Base-by-base conservation (phyloP, 805 yeast genomes). In the Wickerhamiella dianesei region DNA sequence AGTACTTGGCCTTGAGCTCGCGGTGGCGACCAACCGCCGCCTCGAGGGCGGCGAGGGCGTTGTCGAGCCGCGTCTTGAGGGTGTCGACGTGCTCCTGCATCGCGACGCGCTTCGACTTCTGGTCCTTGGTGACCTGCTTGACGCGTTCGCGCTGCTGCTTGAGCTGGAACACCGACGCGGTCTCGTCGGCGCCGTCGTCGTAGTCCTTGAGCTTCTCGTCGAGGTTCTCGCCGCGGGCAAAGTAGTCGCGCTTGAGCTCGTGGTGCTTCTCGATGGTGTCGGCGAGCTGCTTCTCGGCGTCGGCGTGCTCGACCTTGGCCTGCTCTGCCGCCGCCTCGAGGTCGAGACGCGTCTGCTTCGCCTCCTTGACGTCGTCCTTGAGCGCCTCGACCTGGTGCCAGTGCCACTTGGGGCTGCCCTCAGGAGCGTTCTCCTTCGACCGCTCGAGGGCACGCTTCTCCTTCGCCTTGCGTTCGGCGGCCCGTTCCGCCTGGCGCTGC, bases 71-170 rank as follows among this genome's bases (percentile, higher is more conserved):
- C 40, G 47, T 43, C 47, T 49, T 53, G 46, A 43, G 47, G n/a
- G 19, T 21, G 45, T 43, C 48, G 40, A 45, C 40, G 13, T 41
- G 16, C 32, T 37, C 40, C 49, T 50, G 53, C 40, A 48, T 50
- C 40, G 48, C 51, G 9, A 41, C 37, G 39, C 54, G 56, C 35
- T 47, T 43, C 19, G 22, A 43, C 48, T 49, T 50, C 20, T 53
- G 48, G 32, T 41, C 48, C 52, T 51, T 49, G 32, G 50, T 52
- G 46, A 35, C 35, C 41, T 20, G 43, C 46, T 51, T 51, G 16
- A 51, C 53, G 35, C 53, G 52, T 41, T 53, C 59, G 35, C 49
- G 52, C 59, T 62, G 54, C 67, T 80, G 79, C 73, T 81, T 80
- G 67, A 79, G 82, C 36, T 51, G 50, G 63, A 79, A 49, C 37